Base-by-base conservation (phyloP, 2,329 filamentous ascomycete species). In the Calonectria henricotiae region DNA sequence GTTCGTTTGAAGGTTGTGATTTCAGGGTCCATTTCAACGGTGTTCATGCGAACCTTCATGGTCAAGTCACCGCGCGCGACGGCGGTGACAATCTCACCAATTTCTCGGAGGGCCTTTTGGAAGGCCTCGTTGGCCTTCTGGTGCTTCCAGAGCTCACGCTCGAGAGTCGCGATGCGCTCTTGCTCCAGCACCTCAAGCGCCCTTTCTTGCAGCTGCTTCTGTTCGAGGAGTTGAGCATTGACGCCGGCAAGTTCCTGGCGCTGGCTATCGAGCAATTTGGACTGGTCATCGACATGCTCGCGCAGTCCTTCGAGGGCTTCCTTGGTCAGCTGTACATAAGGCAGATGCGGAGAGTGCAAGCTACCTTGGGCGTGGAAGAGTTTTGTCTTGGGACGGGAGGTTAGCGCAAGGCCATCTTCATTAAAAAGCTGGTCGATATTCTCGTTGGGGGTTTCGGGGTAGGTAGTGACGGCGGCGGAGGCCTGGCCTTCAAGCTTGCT, bases 51-150 rank as follows among this genome's bases (percentile, higher is more conserved):
- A 73, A 98, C 96, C 85, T 98, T 97, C 87, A 98, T 98, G 82
- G 95, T 98, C 71, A 98, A 87, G 80, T 98, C 96, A 83, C 96
- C 96, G 78, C 94, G 94, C 68, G 96, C 96, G 75, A 98, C 96
- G 72, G 96, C 95, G 25, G 96, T 98, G 78, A 98, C 94, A 77
- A 99, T 98, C 80, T 96, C 96, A 77, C 96, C 96, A 76, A 99
- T 98, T 82, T 99, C 96, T 74, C 95, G 91, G 39, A 99, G 86
- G 12, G 96, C 96, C 83, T 98, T 98, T 81, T 98, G 95, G 89
- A 98, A 99, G 77, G 96, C 97, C 83, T 98, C 92, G 83, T 99
- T 99, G 80, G 97, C 96, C 84, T 98, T 96, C 81, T 98, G 95
- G 80, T 98, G 95, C 84, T 98, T 98, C 87, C 93, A 95, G 70